Percentiles rank a stretch among this genome's conserved stretches.
Evolutionary conservation across 495 filamentous ascomycete genomes (phyloP).

Genomic region (Penicillium waksmanii): DNA sequence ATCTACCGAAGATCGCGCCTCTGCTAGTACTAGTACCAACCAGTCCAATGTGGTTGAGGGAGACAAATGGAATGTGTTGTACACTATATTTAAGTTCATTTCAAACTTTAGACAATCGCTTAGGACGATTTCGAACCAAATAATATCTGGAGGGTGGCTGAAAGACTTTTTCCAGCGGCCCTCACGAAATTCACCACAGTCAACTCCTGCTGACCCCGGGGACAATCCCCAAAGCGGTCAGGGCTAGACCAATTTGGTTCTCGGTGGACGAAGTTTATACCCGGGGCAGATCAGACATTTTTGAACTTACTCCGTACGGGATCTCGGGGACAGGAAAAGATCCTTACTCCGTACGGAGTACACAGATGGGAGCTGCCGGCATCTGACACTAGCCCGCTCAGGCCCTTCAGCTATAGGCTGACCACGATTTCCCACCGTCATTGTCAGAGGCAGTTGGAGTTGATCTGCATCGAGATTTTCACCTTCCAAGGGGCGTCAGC

Average conservation of each 20-base stretch:
- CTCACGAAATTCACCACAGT: too few species aligned
- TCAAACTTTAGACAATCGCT: too few species aligned
- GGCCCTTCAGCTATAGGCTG: not conserved
- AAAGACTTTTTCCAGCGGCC: too few species aligned
- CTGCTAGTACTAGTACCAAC: too few species aligned
- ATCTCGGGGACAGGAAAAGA: too few species aligned
- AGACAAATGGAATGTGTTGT: too few species aligned
- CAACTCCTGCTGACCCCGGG: not conserved
- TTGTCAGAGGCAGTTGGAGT: not conserved
- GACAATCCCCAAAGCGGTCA: not conserved
- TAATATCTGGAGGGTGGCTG: too few species aligned
- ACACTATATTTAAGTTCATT: too few species aligned
- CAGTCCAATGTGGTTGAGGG: too few species aligned
- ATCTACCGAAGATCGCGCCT: too few species aligned
- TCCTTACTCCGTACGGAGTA: not conserved
- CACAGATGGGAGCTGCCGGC: not conserved
- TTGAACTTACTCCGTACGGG: too few species aligned
- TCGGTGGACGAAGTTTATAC: not conserved
- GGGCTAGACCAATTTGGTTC: not conserved
- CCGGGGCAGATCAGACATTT: not conserved
- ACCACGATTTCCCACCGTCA: not conserved
- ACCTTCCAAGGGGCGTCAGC: not conserved
- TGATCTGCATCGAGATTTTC: constrained; percentile 4
- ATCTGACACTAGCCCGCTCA: not conserved
- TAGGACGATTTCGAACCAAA: too few species aligned